Evolutionary conservation across 208 protist genomes (phyloP).

Genomic region (Herpetomonas samuelpessoai): DNA sequence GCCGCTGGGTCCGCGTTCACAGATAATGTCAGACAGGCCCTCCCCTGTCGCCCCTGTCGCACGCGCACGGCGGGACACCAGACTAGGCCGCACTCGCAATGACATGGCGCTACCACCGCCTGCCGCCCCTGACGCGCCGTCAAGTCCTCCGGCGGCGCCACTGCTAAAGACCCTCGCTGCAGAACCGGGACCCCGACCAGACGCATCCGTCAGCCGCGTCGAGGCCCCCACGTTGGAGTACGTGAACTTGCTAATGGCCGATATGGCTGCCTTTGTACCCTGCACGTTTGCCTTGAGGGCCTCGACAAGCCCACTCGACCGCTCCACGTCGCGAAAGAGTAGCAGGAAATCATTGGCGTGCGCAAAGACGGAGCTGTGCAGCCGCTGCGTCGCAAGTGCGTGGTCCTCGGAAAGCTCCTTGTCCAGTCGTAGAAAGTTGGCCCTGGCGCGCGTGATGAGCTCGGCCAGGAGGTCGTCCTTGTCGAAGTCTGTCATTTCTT

Average conservation of each 20-base stretch:
- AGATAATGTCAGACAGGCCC: too few species aligned
- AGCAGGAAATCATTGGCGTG: constrained; percentile 77
- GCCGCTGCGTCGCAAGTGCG: constrained; percentile 47
- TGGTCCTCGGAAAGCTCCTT: constrained; percentile 74
- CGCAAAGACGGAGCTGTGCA: constrained; percentile 71
- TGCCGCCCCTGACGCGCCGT: constrained; percentile 11
- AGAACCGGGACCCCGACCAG: not conserved
- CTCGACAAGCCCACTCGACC: constrained; percentile 66
- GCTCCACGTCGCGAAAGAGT: constrained; percentile 80
- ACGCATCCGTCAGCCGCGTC: constrained; percentile 1
- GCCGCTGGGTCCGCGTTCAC: too few species aligned
- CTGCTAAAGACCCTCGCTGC: not conserved
- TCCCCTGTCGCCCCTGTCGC: constrained; percentile 9
- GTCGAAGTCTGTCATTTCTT: constrained; percentile 43
- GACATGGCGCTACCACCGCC: constrained; percentile 6
- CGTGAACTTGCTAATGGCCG: constrained; percentile 71
- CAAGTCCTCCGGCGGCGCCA: constrained; percentile 1
- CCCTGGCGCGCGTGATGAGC: constrained; percentile 48
- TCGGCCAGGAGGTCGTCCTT: constrained; percentile 58
- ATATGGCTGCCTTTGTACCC: constrained; percentile 78
- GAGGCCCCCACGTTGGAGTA: constrained; percentile 30
- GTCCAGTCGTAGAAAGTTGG: constrained; percentile 75
- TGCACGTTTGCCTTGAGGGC: constrained; percentile 82
- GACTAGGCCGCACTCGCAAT: constrained; percentile 22
- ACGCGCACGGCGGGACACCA: constrained; percentile 29